A percentile compares a stretch with the other conserved stretches of the same genome.
phyloP scores from a whole-genome alignment of 225 moss, liverwort and hornwort genomes.

The Pleurozium schreberi region DNA sequence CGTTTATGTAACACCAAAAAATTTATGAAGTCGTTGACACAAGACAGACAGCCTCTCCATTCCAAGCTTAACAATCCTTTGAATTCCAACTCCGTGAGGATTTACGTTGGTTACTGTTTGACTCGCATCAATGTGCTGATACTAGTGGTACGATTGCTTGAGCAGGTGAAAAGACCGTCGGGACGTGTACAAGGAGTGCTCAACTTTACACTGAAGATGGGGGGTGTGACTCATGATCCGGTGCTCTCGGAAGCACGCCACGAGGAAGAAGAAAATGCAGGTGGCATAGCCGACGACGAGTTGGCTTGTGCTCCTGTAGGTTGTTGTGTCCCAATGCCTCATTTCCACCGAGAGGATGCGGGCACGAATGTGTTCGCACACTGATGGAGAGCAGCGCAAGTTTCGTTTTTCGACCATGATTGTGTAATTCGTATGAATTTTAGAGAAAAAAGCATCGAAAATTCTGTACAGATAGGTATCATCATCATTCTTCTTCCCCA shows the following conservation, averaged over 20 bases:
- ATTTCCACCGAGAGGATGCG: neutral
- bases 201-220: conserved; percentile 38
- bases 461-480: conserved; percentile 11
- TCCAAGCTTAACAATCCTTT: neutral
- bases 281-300: neutral
- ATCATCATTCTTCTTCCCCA: neutral
- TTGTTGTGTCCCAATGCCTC: conserved; percentile 7
- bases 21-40: neutral
- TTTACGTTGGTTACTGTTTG: neutral
- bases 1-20: neutral
- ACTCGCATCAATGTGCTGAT: neutral
- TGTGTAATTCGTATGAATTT: neutral
- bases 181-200: conserved; percentile 56
- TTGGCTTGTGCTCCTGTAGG: neutral
- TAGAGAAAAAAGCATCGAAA: neutral
- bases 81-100: neutral
- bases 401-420: neutral
- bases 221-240: conserved; percentile 3
- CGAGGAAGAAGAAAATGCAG: neutral
- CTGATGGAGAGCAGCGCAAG: neutral
- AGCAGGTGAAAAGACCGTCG: conserved; percentile 55
- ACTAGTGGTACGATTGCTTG: neutral
- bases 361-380: conserved; percentile 2
- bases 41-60: neutral
- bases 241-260: neutral